Base-by-base conservation (phyloP, 1,284 basidiomycete genomes). In the Somion occarium region DNA sequence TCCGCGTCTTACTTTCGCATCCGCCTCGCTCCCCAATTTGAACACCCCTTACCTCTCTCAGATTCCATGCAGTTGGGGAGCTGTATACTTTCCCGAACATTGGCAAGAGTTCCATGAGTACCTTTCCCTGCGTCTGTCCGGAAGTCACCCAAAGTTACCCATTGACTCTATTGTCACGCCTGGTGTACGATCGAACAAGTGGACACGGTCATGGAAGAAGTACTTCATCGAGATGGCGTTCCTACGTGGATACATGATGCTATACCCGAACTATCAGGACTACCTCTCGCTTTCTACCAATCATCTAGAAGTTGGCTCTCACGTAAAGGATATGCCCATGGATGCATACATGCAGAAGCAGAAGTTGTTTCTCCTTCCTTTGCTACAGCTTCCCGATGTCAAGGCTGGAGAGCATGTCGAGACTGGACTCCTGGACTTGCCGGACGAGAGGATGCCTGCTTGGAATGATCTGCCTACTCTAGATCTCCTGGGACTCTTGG, bases 21-120 rank as follows among this genome's bases (percentile, higher is more conserved):
- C 67, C 0, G 59, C 71, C 9, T 71, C 69, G 3, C 45, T 80
- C 13, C 46, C 65, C 0, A 5, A 26, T 2, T 67, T 75, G 0
- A 68, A 74, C 3, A 84, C 81, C 0, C 90, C 91, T 0, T 93
- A 91, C 64, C 77, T 91, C 30, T 91, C 88, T 0, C 85, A 88
- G 54, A 80, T 91, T 12, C 91, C 90, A 0, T 93, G 91, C 66
- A 90, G 86, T 65, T 93, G 90, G 91, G 91, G 90, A n/a, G 91
- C 88, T 1, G 73, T 90, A 41, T 93, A 92, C 69, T 93, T 93
- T 63, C 90, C 91, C 2, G 80, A 88, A 57, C 83, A 85, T 58
- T 93, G 90, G 90, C 76, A 80, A 55, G 86, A 89, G 64, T 93
- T 93, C 63, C 88, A 93, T 65, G 69, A 73, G 44, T 93, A 88